A percentile compares a stretch with the other conserved stretches of the same genome.
Conservation (phyloP, 768 basidiomycete genomes). For the Pleurotus tuoliensis region DNA sequence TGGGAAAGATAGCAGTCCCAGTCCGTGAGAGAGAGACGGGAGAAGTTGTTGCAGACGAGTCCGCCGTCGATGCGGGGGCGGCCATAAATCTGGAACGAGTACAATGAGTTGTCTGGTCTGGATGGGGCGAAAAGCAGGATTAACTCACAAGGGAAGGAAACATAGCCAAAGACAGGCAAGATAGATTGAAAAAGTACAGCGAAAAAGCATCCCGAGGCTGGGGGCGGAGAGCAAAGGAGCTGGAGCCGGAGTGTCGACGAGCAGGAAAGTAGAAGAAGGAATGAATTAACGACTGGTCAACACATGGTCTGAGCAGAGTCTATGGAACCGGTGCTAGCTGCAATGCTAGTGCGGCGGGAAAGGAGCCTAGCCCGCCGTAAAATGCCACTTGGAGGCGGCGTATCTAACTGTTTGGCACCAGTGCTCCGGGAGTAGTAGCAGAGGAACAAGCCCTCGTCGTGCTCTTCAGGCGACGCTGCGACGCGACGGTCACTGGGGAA, state of each 20-base stretch:
- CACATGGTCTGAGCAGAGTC: conserved; percentile 3
- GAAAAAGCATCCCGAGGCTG: conserved; percentile 1
- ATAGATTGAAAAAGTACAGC: not conserved
- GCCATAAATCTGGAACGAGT: conserved; percentile 10
- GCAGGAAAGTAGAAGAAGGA: not conserved
- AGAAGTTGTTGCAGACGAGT: not conserved
- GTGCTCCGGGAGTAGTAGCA: not conserved
- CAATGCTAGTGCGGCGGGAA: not conserved
- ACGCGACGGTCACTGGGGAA: too few species aligned
- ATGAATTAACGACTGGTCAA: not conserved
- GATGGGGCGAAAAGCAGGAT: not conserved
- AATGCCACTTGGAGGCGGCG: not conserved
- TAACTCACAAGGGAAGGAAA: conserved; percentile 7
- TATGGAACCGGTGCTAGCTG: conserved; percentile 1
- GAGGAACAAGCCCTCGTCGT: not conserved
- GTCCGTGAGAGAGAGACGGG: not conserved
- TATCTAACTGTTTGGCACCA: not conserved
- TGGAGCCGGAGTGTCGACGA: not conserved
- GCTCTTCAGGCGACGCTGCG: not conserved
- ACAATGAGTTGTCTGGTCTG: not conserved
- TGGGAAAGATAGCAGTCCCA: conserved; percentile 7
- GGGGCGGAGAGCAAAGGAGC: not conserved
- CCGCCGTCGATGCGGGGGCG: conserved; percentile 11
- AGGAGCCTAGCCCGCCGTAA: too few species aligned
- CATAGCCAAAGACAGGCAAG: conserved; percentile 8